phyloP scores from a whole-genome alignment of 805 yeast species.

The Saccharomycopsis olivae region DNA sequence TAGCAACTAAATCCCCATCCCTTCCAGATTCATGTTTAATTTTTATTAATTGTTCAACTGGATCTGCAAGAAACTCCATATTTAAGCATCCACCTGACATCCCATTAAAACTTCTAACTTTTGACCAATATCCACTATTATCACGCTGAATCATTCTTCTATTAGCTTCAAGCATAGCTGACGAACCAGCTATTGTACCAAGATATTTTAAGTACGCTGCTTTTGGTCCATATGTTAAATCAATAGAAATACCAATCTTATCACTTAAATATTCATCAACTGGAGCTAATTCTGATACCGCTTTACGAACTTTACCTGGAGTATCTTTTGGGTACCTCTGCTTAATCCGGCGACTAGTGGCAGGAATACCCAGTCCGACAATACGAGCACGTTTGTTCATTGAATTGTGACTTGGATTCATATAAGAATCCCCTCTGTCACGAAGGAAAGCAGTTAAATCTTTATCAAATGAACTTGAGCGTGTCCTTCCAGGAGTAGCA shows the following conservation, averaged over 20 bases:
- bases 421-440: constrained; percentile 10
- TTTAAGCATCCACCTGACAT: constrained; percentile 12
- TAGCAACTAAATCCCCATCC: neutral
- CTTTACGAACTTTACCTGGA: constrained; percentile 1
- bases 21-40: too few relatives aligned
- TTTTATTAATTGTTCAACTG: too few relatives aligned
- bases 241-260: constrained; percentile 15
- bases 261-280: constrained; percentile 13
- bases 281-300: constrained; percentile 7
- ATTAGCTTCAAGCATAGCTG: too few relatives aligned
- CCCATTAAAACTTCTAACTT: constrained; percentile 6
- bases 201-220: constrained; percentile 16
- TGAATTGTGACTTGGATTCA: neutral
- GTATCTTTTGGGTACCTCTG: constrained; percentile 13
- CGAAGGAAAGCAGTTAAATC: constrained; percentile 7
- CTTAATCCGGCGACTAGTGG: constrained; percentile 4
- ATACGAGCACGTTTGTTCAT: neutral
- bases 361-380: neutral
- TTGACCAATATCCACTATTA: neutral
- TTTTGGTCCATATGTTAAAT: constrained; percentile 6
- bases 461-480: neutral
- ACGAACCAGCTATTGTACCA: too few relatives aligned
- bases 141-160: neutral
- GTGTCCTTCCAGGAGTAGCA: constrained; percentile 6
- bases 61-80: constrained; percentile 1